These are phyloP conservation scores for Lepidium campestre DNA, from an alignment of 441 rosid genomes.

Conservation along the genomic window DNA sequence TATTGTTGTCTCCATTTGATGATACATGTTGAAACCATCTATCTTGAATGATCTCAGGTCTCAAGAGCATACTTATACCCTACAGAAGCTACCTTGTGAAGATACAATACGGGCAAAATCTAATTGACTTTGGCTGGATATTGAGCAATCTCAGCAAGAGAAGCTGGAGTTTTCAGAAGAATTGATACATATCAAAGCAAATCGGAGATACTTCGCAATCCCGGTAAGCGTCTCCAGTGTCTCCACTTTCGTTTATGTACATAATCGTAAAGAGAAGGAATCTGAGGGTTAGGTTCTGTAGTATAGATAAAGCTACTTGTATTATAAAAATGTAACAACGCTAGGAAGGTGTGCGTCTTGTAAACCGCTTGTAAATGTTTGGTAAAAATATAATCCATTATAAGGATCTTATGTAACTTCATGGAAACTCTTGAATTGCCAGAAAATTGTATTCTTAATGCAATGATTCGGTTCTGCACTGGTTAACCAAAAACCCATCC, in stretches of 20 bases:
- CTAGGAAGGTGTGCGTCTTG: neutral
- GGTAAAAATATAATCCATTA: neutral
- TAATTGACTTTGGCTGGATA: conserved; percentile 62
- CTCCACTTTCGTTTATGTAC: conserved; percentile 3
- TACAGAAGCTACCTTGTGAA: conserved; percentile 70
- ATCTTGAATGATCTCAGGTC: conserved; percentile 42
- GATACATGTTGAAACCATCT: neutral
- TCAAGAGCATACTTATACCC: conserved; percentile 65
- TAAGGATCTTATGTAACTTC: neutral
- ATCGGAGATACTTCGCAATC: neutral
- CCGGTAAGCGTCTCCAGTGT: neutral
- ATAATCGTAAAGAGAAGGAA: conserved; percentile 6
- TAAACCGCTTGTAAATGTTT: neutral
- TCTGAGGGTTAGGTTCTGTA: conserved; percentile 3
- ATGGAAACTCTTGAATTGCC: neutral
- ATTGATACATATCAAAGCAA: conserved; percentile 16
- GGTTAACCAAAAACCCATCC: neutral
- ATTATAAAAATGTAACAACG: neutral
- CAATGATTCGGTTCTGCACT: neutral
- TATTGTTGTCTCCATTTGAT: neutral
- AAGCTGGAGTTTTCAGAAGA: conserved; percentile 49
- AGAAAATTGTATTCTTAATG: neutral
- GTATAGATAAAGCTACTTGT: neutral
- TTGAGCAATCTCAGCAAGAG: conserved; percentile 48
- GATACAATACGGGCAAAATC: conserved; percentile 40